Conservation (phyloP, 208 protist species). For the Kentomonas sorsogonicus region DNA sequence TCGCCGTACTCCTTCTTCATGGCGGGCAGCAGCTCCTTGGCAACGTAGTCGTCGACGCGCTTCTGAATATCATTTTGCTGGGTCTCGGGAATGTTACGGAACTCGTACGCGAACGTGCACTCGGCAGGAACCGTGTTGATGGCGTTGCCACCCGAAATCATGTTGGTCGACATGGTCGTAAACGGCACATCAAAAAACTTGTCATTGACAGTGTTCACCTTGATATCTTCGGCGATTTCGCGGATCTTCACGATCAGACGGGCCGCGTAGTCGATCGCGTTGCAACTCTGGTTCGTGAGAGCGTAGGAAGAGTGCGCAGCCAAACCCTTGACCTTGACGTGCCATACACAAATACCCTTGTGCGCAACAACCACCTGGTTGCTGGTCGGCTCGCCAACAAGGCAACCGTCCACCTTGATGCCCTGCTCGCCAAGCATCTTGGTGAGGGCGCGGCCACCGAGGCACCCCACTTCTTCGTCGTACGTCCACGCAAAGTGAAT, state of each 20-base stretch:
- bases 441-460: conserved; percentile 25
- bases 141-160: conserved; percentile 33
- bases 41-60: no score
- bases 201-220: conserved; percentile 28
- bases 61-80: no score
- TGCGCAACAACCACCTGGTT: conserved; percentile 43
- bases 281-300: conserved; percentile 34
- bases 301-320: conserved; percentile 50
- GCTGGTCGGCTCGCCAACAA: conserved; percentile 55
- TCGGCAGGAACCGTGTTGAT: conserved; percentile 49
- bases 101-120: conserved; percentile 42
- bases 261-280: conserved; percentile 25
- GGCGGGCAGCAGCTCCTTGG: no score
- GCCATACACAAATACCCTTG: conserved; percentile 32
- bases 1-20: no score
- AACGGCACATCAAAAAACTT: conserved; percentile 21
- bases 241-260: conserved; percentile 28
- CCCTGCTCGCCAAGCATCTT: conserved; percentile 16
- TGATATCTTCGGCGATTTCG: conserved; percentile 28
- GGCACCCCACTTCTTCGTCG: conserved; percentile 21
- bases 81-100: conserved; percentile 57
- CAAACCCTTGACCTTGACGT: conserved; percentile 31
- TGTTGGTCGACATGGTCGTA: conserved; percentile 31
- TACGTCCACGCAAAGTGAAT: conserved; percentile 35
- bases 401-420: conserved; percentile 39